These are phyloP conservation scores for Xylaria venustula DNA, from an alignment of 495 filamentous ascomycete genomes.

Conservation along the genomic window DNA sequence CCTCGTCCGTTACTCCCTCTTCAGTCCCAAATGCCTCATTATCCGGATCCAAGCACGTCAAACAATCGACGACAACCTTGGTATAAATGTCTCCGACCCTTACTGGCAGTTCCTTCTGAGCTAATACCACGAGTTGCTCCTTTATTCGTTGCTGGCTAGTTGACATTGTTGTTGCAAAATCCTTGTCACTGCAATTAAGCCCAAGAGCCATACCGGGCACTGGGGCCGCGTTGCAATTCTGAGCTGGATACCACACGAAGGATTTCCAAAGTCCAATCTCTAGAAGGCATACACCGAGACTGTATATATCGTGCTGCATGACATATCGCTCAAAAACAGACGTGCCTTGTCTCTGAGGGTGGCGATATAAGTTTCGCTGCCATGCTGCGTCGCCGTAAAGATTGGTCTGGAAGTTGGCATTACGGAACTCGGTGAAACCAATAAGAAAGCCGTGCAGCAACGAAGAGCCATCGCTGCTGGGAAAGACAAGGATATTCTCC, in stretches of 20 bases:
- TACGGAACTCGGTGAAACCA: constrained; percentile 52
- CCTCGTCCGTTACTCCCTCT: constrained; percentile 47
- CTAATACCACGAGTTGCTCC: constrained; percentile 38
- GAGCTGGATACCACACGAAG: constrained; percentile 36
- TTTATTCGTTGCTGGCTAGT: constrained; percentile 30
- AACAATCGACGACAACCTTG: constrained; percentile 49
- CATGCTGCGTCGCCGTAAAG: constrained; percentile 40
- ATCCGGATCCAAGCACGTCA: constrained; percentile 54
- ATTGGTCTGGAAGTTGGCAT: constrained; percentile 37
- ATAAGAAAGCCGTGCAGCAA: constrained; percentile 37
- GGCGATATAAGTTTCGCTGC: constrained; percentile 56
- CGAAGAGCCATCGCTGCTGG: not conserved
- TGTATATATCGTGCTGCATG: constrained; percentile 67
- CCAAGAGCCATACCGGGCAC: constrained; percentile 1
- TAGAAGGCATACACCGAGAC: constrained; percentile 33
- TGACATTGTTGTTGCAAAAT: not conserved
- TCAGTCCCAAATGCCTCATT: constrained; percentile 48
- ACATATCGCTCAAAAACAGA: constrained; percentile 39
- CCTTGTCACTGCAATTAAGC: constrained; percentile 1
- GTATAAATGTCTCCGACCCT: constrained; percentile 52
- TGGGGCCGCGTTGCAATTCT: not conserved
- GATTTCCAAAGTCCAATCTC: constrained; percentile 61
- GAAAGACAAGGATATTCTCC: constrained; percentile 50
- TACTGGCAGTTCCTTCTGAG: constrained; percentile 37
- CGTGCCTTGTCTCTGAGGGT: constrained; percentile 52